Evolutionary conservation across 768 basidiomycete species (phyloP), one percentile per base, ranked within the genome.

Genomic region (Boletus reticulatus): DNA sequence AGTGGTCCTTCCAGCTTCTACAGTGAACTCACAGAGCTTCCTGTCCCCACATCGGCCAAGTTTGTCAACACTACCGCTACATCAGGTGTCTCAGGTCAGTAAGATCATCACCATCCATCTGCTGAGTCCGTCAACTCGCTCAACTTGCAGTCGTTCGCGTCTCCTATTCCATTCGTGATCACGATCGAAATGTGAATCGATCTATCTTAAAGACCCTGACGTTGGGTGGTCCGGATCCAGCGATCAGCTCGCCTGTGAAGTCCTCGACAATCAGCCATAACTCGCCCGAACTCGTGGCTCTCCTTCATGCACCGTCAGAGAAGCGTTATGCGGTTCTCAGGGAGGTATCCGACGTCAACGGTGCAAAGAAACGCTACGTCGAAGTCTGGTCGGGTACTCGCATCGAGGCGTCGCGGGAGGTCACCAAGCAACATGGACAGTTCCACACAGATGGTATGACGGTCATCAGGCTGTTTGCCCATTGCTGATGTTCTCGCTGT

Each of bases 401-500:
- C 10, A 65, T 84, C 1, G 76, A 80, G 48, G 73, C 71, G 0
- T 78, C 77, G 0, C 62, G 79, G 31, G 83, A 88, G 36, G 84
- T 88, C 17, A 81, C 84, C 1, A 78, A 82, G 27, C 61, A 63
- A 5, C 85, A 88, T 55, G 82, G 79, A 0, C 74, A 77, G 11
- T 88, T 86, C 59, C 85, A 85, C 60, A 72, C 79, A 5, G 86
- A 89, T 59, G 84, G 87, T 84, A 56, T 54, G 1, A 6, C 19
- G 66, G 48, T 34, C 17, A 14, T 3, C 20, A 9, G 9, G 27
- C 13, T 22, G 10, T 31, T 38, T 10, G 6, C 38, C 39, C 9
- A 16, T 5, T 24, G 6, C 43, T 59, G 29, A 59, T 20, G 1
- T 13, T 20, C 8, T 52, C 27, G 13, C 43, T 36, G n/a, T 13